These are phyloP conservation scores for Pseudonitzschia multiseries DNA, from an alignment of 108 stramenopile genomes.

Conservation along the genomic window DNA sequence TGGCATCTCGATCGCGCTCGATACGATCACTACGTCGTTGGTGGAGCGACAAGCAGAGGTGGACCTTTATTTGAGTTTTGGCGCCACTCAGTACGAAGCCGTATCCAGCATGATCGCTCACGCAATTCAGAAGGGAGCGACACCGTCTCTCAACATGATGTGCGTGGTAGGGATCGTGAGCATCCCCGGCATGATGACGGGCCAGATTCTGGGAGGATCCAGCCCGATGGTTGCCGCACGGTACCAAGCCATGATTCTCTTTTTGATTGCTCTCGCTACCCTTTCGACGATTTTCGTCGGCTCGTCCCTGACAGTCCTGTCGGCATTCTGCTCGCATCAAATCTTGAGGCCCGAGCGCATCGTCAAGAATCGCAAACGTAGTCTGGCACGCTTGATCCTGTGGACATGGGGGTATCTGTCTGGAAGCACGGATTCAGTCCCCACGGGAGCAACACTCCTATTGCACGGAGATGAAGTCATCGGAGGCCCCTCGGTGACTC, in stretches of 20 bases:
- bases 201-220: slow-evolving; percentile 87
- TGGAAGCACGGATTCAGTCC: slow-evolving; percentile 17
- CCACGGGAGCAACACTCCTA: not conserved
- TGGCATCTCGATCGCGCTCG: slow-evolving; percentile 52
- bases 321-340: slow-evolving; percentile 54
- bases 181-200: slow-evolving; percentile 92
- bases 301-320: not conserved
- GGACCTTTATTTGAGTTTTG: slow-evolving; percentile 59
- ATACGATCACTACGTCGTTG: slow-evolving; percentile 43
- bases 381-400: slow-evolving; percentile 34
- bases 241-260: slow-evolving; percentile 59
- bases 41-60: slow-evolving; percentile 52
- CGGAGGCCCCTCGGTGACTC: not conserved
- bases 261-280: slow-evolving; percentile 1
- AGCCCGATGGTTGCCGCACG: slow-evolving; percentile 80
- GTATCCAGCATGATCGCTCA: slow-evolving; percentile 45
- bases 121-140: slow-evolving; percentile 47
- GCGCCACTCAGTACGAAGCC: slow-evolving; percentile 58
- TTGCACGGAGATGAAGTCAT: not conserved
- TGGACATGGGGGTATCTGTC: slow-evolving; percentile 54
- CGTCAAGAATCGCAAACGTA: slow-evolving; percentile 26
- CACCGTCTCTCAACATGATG: slow-evolving; percentile 59
- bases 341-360: slow-evolving; percentile 60
- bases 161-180: slow-evolving; percentile 25
- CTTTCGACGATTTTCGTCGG: slow-evolving; percentile 3